Percentiles rank a stretch among this genome's conserved stretches.
phyloP scores from a whole-genome alignment of 2,329 filamentous ascomycete genomes.

The Teratosphaeria destructans region DNA sequence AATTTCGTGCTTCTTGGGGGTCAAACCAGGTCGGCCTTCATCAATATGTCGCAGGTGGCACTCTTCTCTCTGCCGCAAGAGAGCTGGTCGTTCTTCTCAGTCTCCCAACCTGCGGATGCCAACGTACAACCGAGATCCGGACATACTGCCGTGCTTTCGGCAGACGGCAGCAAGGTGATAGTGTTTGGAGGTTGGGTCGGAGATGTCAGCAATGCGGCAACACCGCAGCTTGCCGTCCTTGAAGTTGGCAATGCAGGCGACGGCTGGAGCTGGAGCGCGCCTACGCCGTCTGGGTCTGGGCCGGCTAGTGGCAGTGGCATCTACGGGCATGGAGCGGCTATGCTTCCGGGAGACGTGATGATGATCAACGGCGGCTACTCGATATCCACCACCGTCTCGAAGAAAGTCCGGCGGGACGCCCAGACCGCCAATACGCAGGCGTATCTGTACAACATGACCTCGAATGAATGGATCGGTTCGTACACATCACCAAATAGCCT shows the following conservation, averaged over 20 bases:
- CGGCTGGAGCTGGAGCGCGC: conserved; percentile 55
- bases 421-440: conserved; percentile 33
- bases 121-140: conserved; percentile 74
- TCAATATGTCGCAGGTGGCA: conserved; percentile 88
- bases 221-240: conserved; percentile 71
- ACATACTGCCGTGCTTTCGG: conserved; percentile 71
- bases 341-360: conserved; percentile 52
- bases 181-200: conserved; percentile 91
- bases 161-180: conserved; percentile 67
- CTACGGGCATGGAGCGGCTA: conserved; percentile 51
- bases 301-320: conserved; percentile 38
- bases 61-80: conserved; percentile 79
- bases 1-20: conserved; percentile 76
- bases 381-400: conserved; percentile 33
- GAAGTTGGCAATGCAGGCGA: conserved; percentile 54
- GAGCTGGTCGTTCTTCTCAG: conserved; percentile 70
- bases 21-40: conserved; percentile 71
- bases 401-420: conserved; percentile 26
- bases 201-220: conserved; percentile 61
- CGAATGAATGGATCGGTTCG: conserved; percentile 46
- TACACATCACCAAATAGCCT: conserved; percentile 38
- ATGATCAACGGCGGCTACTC: conserved; percentile 50
- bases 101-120: conserved; percentile 38
- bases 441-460: conserved; percentile 53
- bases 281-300: conserved; percentile 43